Evolutionary conservation across 495 filamentous ascomycete genomes (phyloP), one percentile per base, ranked within the genome.

Genomic region (Endocarpon pusillum): DNA sequence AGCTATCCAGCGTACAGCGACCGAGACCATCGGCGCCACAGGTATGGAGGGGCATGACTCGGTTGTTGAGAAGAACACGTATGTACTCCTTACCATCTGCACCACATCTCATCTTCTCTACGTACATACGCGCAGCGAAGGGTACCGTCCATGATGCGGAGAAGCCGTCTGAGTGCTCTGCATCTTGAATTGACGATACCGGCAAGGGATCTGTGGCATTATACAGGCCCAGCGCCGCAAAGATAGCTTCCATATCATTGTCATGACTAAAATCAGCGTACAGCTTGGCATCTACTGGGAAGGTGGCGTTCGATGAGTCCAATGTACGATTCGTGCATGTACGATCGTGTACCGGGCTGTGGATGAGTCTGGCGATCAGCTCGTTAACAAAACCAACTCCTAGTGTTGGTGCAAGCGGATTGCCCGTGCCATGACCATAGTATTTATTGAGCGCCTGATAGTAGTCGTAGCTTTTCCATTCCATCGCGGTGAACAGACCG

Each of bases 201-300:
- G 61, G 56, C 1, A 77, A 52, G 0, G 57, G 52, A 4, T 33
- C 43, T 0, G 71, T 78, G 16, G 44, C 49, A 21, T 81, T 76
- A 47, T 80, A 89, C 34, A 91, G 41, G 0, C 81, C 77, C 38
- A 93, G 45, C 1, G 82, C 80, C 12, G 66, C 67, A 51, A 79
- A 75, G 20, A 84, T 69, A 12, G 62, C 60, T 10, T 71, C 69
- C 70, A 91, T 77, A 38, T 78, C 72, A 47, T 89, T 91, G 53
- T 93, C 84, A 45, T 93, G 84, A 15, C 73, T 76, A 47, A 93
- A 91, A 53, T 93, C 84, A 0, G 80, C 82, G 39, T 83, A 93
- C 3, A 89, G 50, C 3, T 38, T 54, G 12, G 56, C 51, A 26
- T 69, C 61, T 6, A 89, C 48, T 0, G 84, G 81, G 45, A 91